Conservation (phyloP, 225 moss, liverwort and hornwort species). For the Climacium dendroides region DNA sequence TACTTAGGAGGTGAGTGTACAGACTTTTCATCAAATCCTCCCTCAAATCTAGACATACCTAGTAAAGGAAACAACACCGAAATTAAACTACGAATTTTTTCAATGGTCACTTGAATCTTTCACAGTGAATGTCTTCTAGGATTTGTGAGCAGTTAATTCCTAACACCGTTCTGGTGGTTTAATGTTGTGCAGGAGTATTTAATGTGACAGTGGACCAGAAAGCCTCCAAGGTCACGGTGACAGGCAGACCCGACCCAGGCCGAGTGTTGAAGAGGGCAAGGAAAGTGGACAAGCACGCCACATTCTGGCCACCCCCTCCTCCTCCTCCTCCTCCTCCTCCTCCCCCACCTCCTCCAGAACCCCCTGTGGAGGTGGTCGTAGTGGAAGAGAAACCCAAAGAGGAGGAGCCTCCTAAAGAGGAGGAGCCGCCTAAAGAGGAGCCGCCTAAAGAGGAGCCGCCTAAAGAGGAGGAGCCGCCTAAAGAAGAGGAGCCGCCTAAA, state of each 20-base stretch:
- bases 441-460: background rate
- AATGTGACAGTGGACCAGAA: slow-evolving; percentile 17
- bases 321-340: background rate
- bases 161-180: background rate
- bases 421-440: background rate
- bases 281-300: slow-evolving; percentile 34
- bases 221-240: slow-evolving; percentile 28
- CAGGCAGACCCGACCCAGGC: slow-evolving; percentile 27
- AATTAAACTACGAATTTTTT: background rate
- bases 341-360: background rate
- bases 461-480: background rate
- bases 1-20: slow-evolving; percentile 12
- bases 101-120: background rate
- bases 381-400: background rate
- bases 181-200: slow-evolving; percentile 18
- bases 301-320: slow-evolving; percentile 19
- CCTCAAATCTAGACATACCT: background rate
- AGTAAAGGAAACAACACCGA: background rate
- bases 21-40: background rate
- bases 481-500: background rate
- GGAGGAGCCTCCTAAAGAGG: background rate
- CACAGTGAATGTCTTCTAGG: background rate
- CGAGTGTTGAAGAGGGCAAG: slow-evolving; percentile 22
- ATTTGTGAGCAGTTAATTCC: background rate
- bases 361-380: background rate